Conservation (phyloP, 352 stramenopile genomes). For the Phytophthora europaea region DNA sequence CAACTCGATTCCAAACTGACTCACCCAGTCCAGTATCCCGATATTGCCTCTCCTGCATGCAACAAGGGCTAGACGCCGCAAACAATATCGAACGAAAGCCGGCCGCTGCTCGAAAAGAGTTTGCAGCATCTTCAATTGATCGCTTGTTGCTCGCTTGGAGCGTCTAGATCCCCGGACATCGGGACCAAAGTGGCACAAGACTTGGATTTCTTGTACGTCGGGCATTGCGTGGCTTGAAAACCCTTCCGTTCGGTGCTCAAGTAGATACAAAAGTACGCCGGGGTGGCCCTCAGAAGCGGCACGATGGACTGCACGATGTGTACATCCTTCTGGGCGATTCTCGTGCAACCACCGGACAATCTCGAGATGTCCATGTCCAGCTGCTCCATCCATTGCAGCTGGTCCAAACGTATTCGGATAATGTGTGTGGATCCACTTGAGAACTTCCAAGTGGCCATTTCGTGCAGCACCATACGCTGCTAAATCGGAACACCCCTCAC, state of each 20-base stretch:
- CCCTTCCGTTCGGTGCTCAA: neutral
- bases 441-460: neutral
- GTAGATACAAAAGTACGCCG: neutral
- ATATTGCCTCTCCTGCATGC: neutral
- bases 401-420: neutral
- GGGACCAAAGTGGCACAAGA: neutral
- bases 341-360: neutral
- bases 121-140: neutral
- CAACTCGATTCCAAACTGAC: neutral
- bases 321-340: neutral
- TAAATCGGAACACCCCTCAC: neutral
- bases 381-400: neutral
- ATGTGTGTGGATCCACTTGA: neutral
- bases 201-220: neutral
- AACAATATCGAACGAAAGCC: neutral
- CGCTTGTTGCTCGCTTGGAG: neutral
- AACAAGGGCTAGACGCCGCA: neutral
- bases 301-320: neutral
- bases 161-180: neutral
- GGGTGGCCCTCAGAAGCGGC: neutral
- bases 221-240: neutral
- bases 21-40: neutral
- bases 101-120: neutral
- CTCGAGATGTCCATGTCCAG: neutral
- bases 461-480: neutral